Evolutionary conservation across 148 eudicot genomes (phyloP), one percentile per base, ranked within the genome.

Genomic region (Heliamphora exappendiculata): DNA sequence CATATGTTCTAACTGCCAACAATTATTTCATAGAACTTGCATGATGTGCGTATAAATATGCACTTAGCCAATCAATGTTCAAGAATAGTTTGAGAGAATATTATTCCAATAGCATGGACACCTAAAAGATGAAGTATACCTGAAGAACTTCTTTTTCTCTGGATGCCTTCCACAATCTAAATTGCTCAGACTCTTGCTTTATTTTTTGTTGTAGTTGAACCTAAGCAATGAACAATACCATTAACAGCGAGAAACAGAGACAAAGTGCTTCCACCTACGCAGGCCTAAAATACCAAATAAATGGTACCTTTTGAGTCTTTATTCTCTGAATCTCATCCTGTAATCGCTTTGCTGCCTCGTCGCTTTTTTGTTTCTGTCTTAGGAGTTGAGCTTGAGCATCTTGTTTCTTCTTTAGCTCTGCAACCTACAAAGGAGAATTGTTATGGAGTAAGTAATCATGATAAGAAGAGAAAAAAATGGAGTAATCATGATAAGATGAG

Each of bases 61-160:
- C 55, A 6, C 57, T 24, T 13, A 49, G 44, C 24, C 17, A 16
- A 28, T 26, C 50, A 6, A 20, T 22, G 22, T 6, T 24, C 22
- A 57, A 26, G 66, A 24, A 55, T 11, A 41, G 49, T 39, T 22
- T 22, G 3, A 34, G 13, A 66, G 8, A 51, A 1, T 51, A 17
- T 22, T 44, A 28, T 28, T n/a, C 28, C 1, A 41, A 24, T 33
- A 11, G 1, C 20, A 31, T 33, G 20, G 36, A 72, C 12, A 54
- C 11, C 36, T 13, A 55, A 0, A 67, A 66, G 34, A 37, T 7
- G 29, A 49, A 17, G 34, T 75, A 54, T 79, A 96, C 99, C 98
- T 96, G 99, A 85, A 96, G 93, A 66, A 96, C 97, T 87, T 96
- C 99, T 70, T 96, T 96, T 77, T 96, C 99, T 64, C 99, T 82